Conservation (phyloP, 2,329 filamentous ascomycete genomes). For the Sarocladiaceae sp. region DNA sequence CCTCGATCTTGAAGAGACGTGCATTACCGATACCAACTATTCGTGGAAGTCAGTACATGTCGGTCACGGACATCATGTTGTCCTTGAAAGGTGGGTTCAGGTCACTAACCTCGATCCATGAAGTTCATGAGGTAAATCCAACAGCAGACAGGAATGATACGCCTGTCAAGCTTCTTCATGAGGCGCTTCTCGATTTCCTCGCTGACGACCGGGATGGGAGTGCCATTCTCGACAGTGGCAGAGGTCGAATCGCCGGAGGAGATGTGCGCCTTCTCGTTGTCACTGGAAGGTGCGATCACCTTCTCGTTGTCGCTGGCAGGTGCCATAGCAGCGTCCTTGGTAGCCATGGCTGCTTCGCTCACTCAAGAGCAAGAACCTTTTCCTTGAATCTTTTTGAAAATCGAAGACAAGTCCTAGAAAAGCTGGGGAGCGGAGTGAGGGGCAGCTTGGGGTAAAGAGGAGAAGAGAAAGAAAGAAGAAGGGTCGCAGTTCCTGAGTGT, state of each 20-base stretch:
- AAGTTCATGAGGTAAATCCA: conserved; percentile 32
- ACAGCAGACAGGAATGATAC: conserved; percentile 27
- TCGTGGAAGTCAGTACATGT: background rate
- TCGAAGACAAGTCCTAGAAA: background rate
- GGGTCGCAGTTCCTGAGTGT: background rate
- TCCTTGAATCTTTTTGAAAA: too few relatives aligned
- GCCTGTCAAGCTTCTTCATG: conserved; percentile 25
- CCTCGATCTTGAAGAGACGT: conserved; percentile 51
- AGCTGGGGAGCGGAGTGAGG: background rate
- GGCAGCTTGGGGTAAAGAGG: background rate
- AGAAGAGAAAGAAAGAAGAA: background rate
- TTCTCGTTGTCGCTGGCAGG: conserved; percentile 6
- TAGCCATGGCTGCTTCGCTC: background rate
- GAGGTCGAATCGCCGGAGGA: background rate
- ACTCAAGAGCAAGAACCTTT: too few relatives aligned
- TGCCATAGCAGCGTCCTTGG: too few relatives aligned
- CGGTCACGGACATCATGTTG: background rate
- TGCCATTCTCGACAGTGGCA: background rate
- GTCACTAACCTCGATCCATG: conserved; percentile 27
- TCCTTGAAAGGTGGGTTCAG: too few relatives aligned
- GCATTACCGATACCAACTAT: conserved; percentile 51
- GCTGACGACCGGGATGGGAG: conserved; percentile 14
- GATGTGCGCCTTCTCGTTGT: conserved; percentile 3
- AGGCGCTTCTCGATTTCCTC: conserved; percentile 18
- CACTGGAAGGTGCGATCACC: background rate